Conservation (phyloP, 1,139 yeast species). For the Trichomonascaceae sp. region DNA sequence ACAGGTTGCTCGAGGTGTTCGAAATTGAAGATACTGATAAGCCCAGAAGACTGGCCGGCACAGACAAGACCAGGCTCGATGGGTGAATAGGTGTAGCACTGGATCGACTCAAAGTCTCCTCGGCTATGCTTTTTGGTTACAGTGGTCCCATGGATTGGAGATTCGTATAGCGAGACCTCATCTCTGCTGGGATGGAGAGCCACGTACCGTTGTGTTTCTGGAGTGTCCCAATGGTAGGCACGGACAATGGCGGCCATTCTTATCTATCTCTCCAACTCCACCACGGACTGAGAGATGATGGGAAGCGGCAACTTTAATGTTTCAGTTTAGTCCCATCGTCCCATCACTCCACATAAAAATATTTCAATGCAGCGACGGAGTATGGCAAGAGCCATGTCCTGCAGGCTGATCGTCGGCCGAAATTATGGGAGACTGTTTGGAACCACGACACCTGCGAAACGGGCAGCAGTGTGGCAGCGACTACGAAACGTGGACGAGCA, state of each 20-base stretch:
- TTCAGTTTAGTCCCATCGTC: no score
- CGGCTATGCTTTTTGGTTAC: constrained; percentile 26
- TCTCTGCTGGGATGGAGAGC: constrained; percentile 60
- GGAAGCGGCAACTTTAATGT: no score
- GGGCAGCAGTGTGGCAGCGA: no score
- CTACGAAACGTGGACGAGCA: no score
- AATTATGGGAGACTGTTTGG: no score
- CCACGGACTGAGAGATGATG: no score
- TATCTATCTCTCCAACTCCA: no score
- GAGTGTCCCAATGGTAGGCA: constrained; percentile 48
- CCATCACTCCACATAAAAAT: no score
- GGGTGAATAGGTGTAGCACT: constrained; percentile 56
- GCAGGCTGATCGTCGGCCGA: no score
- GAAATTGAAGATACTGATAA: constrained; percentile 51
- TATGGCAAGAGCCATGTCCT: no score
- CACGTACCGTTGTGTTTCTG: constrained; percentile 42
- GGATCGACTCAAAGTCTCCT: constrained; percentile 59
- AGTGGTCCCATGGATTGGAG: constrained; percentile 22
- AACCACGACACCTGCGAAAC: no score
- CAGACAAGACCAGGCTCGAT: constrained; percentile 46
- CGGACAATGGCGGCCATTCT: constrained; percentile 30
- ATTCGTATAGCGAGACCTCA: constrained; percentile 48
- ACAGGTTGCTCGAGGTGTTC: constrained; percentile 27
- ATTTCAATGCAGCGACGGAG: no score
- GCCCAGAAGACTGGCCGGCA: constrained; percentile 65